A percentile compares a stretch with the other conserved stretches of the same genome.
These are phyloP conservation scores for Giardia duodenalis DNA, from an alignment of 208 protist species.

Conservation along the genomic window DNA sequence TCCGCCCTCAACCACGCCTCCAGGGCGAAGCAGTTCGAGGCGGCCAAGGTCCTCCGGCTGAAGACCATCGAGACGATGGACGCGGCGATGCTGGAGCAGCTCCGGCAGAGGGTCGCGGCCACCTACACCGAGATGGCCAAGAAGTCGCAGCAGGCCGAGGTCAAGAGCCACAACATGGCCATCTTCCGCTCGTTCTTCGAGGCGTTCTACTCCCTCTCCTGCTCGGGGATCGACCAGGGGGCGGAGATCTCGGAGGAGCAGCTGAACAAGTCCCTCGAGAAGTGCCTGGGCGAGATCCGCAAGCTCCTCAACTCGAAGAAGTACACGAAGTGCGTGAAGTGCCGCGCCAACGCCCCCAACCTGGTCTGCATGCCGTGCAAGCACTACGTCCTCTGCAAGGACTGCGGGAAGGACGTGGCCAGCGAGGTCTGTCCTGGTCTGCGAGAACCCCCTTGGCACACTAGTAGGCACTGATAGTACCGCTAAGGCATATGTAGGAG, in stretches of 20 bases:
- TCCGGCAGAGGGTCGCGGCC: background rate
- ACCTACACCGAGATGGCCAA: background rate
- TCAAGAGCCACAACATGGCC: constrained; percentile 3
- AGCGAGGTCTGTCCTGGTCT: background rate
- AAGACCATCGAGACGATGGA: constrained; percentile 3
- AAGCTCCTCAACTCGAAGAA: constrained; percentile 2
- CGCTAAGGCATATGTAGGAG: too few species aligned
- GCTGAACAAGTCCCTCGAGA: background rate
- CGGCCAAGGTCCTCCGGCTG: background rate
- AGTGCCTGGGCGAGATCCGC: background rate
- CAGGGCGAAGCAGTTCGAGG: background rate
- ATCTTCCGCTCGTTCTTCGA: background rate
- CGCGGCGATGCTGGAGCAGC: background rate
- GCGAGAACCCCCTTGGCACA: too few species aligned
- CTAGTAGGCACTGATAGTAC: too few species aligned
- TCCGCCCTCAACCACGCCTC: background rate
- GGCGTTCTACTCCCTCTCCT: background rate
- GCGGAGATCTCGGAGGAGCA: background rate
- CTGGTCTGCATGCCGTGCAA: constrained; percentile 2
- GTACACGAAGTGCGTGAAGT: constrained; percentile 5
- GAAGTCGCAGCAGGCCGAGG: background rate
- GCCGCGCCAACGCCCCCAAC: background rate
- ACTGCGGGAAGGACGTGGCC: background rate
- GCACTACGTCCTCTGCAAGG: constrained; percentile 1
- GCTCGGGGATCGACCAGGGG: background rate